Conservation (phyloP, 345 rosid genomes). For the Microthlaspi erraticum region DNA sequence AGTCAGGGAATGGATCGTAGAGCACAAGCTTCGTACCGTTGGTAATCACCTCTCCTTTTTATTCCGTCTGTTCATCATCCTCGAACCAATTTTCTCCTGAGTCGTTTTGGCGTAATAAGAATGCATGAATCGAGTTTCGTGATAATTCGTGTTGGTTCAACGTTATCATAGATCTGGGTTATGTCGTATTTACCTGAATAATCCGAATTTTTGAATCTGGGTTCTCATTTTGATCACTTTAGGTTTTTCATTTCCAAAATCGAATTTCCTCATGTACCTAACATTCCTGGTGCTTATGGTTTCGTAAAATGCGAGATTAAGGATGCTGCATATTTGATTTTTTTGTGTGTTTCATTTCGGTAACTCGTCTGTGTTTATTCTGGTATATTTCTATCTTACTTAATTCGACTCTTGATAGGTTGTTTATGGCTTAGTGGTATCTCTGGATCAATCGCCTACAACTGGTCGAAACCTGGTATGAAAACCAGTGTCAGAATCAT, state of each 20-base stretch:
- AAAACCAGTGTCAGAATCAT: constrained; percentile 95
- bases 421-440: constrained; percentile 90
- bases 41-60: constrained; percentile 52
- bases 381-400: not conserved
- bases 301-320: not conserved
- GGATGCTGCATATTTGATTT: no score
- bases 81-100: not conserved
- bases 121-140: not conserved
- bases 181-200: not conserved
- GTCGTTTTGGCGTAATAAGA: constrained; percentile 7
- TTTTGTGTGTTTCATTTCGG: no score
- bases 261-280: not conserved
- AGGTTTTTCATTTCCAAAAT: not conserved
- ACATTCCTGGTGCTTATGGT: not conserved
- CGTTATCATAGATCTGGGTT: constrained; percentile 1
- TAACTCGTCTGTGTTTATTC: constrained; percentile 3
- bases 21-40: constrained; percentile 91
- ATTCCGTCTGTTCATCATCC: not conserved
- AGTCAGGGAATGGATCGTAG: constrained; percentile 72
- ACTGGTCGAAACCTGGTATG: constrained; percentile 96
- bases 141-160: not conserved
- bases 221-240: not conserved
- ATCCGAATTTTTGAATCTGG: constrained; percentile 4
- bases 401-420: constrained; percentile 46
- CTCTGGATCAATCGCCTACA: constrained; percentile 84